Percentiles rank a stretch among this genome's conserved stretches.
Conservation (phyloP, 2,329 filamentous ascomycete genomes). For the Diaporthe caulivora region DNA sequence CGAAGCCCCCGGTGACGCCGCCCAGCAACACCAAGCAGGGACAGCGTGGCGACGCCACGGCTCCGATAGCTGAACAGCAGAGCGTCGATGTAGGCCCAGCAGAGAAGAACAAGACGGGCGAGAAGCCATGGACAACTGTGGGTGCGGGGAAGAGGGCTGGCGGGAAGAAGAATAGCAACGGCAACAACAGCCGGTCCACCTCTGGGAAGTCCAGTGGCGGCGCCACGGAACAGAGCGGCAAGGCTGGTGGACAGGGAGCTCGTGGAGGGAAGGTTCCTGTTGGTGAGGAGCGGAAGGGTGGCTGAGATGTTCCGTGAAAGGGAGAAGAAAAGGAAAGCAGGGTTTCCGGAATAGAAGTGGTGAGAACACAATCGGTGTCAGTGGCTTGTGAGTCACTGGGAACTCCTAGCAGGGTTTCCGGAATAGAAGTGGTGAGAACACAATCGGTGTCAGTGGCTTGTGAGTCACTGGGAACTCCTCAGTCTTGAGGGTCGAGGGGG, state of each 20-base stretch:
- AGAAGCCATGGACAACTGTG: constrained; percentile 33
- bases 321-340: background rate
- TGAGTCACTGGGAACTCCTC: background rate
- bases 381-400: background rate
- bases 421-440: background rate
- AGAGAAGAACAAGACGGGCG: background rate
- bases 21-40: constrained; percentile 3
- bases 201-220: background rate
- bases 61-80: background rate
- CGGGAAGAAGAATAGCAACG: background rate
- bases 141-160: constrained; percentile 26
- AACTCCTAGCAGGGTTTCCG: background rate
- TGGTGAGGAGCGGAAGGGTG: constrained; percentile 37
- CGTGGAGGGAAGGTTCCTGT: constrained; percentile 8
- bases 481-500: background rate
- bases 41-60: background rate
- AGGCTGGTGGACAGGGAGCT: background rate
- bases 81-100: background rate
- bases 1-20: background rate
- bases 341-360: background rate
- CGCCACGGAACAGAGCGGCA: background rate
- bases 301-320: background rate
- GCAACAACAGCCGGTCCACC: background rate
- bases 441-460: background rate
- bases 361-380: background rate